phyloP scores from a whole-genome alignment of 2,329 filamentous ascomycete genomes.

The Pleoardoris graminearum region DNA sequence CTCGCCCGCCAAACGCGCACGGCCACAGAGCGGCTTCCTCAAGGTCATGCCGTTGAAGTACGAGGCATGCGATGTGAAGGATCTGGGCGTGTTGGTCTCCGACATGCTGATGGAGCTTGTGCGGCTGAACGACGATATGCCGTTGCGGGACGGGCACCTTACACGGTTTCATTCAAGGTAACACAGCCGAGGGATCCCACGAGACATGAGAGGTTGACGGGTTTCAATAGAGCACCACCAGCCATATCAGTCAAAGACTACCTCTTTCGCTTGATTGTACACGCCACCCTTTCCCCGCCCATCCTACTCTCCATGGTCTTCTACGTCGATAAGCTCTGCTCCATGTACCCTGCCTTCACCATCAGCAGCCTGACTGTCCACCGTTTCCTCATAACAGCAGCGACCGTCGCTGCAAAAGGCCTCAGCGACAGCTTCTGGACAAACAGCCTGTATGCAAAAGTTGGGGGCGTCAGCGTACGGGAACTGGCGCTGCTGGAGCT shows the following conservation, averaged over 20 bases:
- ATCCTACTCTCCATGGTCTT: conserved; percentile 98
- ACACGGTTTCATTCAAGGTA: conserved; percentile 95
- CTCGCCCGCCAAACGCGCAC: conserved; percentile 39
- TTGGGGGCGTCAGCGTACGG: conserved; percentile 86
- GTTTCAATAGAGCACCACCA: conserved; percentile 64
- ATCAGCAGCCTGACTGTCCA: conserved; percentile 96
- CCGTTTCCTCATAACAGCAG: conserved; percentile 93
- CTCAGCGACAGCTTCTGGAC: conserved; percentile 98
- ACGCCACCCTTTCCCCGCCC: conserved; percentile 89
- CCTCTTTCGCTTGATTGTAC: conserved; percentile 85
- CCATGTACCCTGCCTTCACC: conserved; percentile 90
- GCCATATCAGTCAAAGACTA: conserved; percentile 96
- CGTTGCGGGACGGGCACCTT: conserved; percentile 80
- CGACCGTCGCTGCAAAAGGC: conserved; percentile 93
- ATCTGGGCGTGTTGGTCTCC: conserved; percentile 86
- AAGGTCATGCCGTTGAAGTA: conserved; percentile 73
- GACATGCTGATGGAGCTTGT: conserved; percentile 97
- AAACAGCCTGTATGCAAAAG: conserved; percentile 91
- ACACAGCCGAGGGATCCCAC: conserved; percentile 16
- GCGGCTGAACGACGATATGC: conserved; percentile 85
- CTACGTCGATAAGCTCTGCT: conserved; percentile 94
- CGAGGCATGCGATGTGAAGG: conserved; percentile 78
- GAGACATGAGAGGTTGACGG: conserved; percentile 12
- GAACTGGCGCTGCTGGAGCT: conserved; percentile 91
- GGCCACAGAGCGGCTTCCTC: conserved; percentile 46